Evolutionary conservation across 768 basidiomycete genomes (phyloP).

Genomic region (Podaxis mareebaensis): DNA sequence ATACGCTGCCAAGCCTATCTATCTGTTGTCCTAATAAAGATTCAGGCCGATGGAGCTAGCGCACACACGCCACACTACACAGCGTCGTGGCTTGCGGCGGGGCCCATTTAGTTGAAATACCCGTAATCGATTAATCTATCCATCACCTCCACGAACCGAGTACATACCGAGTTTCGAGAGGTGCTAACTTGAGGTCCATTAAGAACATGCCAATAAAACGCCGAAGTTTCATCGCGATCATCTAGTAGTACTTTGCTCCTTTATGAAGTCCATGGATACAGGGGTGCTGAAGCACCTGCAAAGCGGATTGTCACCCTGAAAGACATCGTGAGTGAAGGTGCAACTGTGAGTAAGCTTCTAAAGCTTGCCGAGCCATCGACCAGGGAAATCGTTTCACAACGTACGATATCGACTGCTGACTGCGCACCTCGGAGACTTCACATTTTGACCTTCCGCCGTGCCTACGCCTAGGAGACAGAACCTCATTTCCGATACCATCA

Average conservation of each 20-base stretch:
- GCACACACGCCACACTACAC: not conserved
- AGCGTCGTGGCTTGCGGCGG: not conserved
- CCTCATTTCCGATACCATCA: not conserved
- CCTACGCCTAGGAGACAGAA: not conserved
- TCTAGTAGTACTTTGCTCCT: not conserved
- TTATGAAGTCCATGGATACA: not conserved
- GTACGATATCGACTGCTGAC: not conserved
- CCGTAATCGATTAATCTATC: too few species aligned
- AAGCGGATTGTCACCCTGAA: not conserved
- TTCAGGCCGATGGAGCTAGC: not conserved
- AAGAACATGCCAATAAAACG: not conserved
- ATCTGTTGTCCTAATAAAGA: not conserved
- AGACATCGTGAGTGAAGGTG: not conserved
- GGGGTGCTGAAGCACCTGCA: not conserved
- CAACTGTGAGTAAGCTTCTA: not conserved
- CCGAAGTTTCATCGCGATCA: constrained; percentile 1
- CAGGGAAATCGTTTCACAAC: not conserved
- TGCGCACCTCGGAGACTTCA: not conserved
- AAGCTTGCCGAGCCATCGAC: not conserved
- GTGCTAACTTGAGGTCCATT: not conserved
- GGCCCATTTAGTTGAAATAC: not conserved
- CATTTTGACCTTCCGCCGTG: not conserved
- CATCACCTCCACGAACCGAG: not conserved
- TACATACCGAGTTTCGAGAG: not conserved
- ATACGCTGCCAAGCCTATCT: not conserved